Base-by-base conservation (phyloP, 306 rosid species). In the barrel medic (Medicago truncatula) region DNA sequence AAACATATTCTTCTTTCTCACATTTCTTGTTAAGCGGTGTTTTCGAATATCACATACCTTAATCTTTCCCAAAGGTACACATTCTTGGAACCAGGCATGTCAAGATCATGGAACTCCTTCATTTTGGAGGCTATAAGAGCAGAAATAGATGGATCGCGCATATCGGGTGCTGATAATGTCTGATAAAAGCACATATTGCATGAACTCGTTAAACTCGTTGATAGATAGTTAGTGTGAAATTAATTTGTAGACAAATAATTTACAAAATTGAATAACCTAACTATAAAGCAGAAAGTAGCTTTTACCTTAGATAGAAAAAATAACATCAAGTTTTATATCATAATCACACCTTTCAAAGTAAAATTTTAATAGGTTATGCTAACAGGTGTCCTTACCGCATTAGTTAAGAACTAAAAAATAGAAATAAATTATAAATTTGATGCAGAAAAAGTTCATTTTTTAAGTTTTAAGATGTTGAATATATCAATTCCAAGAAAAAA, bases 21-120 rank as follows among this genome's bases (percentile, higher is more conserved):
- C 4, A 28, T 28, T 28, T 28, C 4, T 28, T 28, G 31, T 3
- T 28, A 28, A 28, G 31, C 31, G 3, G 31, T 28, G 31, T 28
- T 28, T 28, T 44, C 20, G 18, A 20, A 53, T 4, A 60, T 59
- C 31, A 78, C 80, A 73, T 87, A 93, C 98, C 95, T 75, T 69
- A 90, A 56, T 81, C 88, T 87, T 44, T 88, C 83, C 96, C 96
- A 93, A 67, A 93, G 80, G 79, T 39, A n/a, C 49, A 82, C 86
- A 9, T 49, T 75, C 87, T 89, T 93, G 52, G 89, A 83, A 56
- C 95, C 95, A 56, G 96, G 89, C 88, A 87, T 87, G 65, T 85
- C 85, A 62, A 89, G 93, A 79, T 83, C 91, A 85, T 93, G 94
- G 56, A 93, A 93, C 83, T 90, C 94, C 88, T 83, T 93, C 92